Evolutionary conservation across 441 rosid species (phyloP), one percentile per base, ranked within the genome.

Genomic region (Biscutella auriculata): DNA sequence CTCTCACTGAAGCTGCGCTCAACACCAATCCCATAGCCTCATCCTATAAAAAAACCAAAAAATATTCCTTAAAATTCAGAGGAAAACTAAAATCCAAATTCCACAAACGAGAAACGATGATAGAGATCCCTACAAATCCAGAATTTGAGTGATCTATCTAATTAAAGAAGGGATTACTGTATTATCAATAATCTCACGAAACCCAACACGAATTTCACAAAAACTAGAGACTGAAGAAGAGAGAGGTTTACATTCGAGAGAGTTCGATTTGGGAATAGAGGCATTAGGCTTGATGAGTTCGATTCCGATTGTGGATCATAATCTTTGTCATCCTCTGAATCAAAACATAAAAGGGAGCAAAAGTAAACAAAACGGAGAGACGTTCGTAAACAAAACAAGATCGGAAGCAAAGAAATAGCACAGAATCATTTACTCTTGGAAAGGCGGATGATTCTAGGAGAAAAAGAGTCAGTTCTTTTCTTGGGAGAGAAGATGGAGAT

Each of bases 1-100:
- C 94, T 70, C 93, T 72, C 9, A 84, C 82, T 8, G 96, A 84
- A 0, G 96, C 88, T 16, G 88, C 83, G 64, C 84, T 88, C 55
- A 92, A 64, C 44, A 88, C 96, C 73, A 88, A 75, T 30, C 96
- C 96, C 95, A 92, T 92, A 1, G 95, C 93, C 3, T 65, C 96
- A 41, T 92, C 96, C 91, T 88, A 52, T 28, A 25, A 51, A 2
- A 34, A 34, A 10, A 5, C 4, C 9, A 1, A 2, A 29, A 29
- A 29, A 29, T 29, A 7, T 30, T 1, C 9, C 35, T n/a, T 47
- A 27, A 62, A 32, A 1, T 29, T 13, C 19, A 36, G 26, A 13
- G n/a, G 28, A 15, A 2, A 15, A 60, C n/a, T n/a, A 48, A 36
- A 39, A 39, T 32, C 11, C 51, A 8, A 65, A 37, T 43, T 10